Base-by-base conservation (phyloP, 768 basidiomycete species). In the Panaeolus cyanescens region DNA sequence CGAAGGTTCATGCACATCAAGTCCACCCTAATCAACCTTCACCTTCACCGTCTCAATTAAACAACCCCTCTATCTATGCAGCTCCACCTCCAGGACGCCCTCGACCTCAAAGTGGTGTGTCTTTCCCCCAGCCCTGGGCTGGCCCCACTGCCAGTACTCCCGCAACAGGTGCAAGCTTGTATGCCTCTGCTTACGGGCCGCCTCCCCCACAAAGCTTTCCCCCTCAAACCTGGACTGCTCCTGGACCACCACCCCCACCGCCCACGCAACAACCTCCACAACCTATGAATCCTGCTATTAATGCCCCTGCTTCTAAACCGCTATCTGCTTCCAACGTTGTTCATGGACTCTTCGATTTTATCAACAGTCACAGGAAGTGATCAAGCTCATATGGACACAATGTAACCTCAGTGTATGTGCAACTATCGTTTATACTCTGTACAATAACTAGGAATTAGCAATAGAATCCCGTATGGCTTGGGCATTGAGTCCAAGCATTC, bases 151-250 rank as follows among this genome's bases (percentile, higher is more conserved):
- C 28, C 54, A 33, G 42, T 60, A 57, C 59, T 58, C 39, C 62
- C 22, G 22, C 13, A 22, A 33, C 20, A 34, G 13, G 19, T 32
- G 20, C 34, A 20, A 33, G 8, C 58, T 53, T 37, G 50, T 59
- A 31, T 22, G 61, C 37, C 31, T 17, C 36, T 54, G 50, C 59
- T 28, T 59, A 45, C 56, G 85, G 88, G 87, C 71, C 86, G 87
- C 65, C 87, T 86, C 13, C 74, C 88, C 32, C 85, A 82, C 70
- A 71, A 63, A 62, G 56, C 39, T 50, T 65, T 71, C 59, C 63
- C 65, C 56, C 39, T 69, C 20, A 31, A 79, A 71, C 39, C 74
- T 85, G 5, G 78, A 84, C 2, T 68, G 80, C 5, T 81, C 80
- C 10, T 59, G 25, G 33, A 39, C 17, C 56, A 32, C 37, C 53